These are phyloP conservation scores for Rubroshorea leprosula DNA, from an alignment of 345 rosid species.

Conservation along the genomic window DNA sequence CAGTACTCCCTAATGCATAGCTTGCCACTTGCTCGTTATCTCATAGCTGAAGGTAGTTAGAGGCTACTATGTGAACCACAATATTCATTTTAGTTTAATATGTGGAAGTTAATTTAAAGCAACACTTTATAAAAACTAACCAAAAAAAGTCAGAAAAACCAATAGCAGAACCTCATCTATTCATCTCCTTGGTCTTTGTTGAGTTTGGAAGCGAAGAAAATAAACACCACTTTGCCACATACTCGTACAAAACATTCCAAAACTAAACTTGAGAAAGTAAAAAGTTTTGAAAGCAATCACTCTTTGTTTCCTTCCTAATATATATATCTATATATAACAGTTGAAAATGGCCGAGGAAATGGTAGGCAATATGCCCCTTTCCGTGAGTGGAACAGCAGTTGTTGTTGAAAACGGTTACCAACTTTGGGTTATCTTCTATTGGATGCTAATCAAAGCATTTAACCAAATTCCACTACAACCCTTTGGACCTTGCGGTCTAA, in stretches of 20 bases:
- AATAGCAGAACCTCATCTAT: not conserved
- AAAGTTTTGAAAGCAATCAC: slow-evolving; percentile 8
- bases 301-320: no score
- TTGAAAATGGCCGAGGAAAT: not conserved
- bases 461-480: slow-evolving; percentile 6
- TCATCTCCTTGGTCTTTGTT: not conserved
- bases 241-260: not conserved
- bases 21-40: no score
- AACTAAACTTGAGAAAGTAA: not conserved
- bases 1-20: no score
- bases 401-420: slow-evolving; percentile 38
- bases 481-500: slow-evolving; percentile 1
- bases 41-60: no score
- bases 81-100: no score
- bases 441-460: slow-evolving; percentile 10
- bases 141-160: no score
- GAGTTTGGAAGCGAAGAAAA: slow-evolving; percentile 24
- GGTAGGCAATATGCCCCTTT: slow-evolving; percentile 26
- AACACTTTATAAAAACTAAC: no score
- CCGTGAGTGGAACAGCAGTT: slow-evolving; percentile 17
- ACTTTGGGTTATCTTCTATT: not conserved
- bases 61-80: no score
- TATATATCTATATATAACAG: not conserved
- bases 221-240: not conserved
- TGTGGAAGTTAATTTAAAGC: no score